Evolutionary conservation across 2,329 filamentous ascomycete genomes (phyloP), one percentile per base, ranked within the genome.

Genomic region (Colletotrichum lupini): DNA sequence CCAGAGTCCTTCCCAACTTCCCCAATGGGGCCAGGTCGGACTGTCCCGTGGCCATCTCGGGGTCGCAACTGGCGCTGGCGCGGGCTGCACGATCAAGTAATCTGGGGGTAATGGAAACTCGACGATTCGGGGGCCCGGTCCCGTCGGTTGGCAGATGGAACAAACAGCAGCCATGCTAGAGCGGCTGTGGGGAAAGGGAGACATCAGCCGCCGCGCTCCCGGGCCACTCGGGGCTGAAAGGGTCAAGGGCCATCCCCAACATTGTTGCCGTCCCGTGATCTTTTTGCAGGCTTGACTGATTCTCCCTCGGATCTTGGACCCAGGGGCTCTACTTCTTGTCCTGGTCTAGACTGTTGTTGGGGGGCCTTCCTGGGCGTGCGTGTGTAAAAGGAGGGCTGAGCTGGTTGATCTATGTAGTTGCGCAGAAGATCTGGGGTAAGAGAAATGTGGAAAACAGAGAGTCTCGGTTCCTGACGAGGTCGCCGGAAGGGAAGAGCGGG

Each of bases 51-150:
- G 56, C 59, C 69, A 26, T 56, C n/a, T 22, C 24, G 63, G 24
- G 35, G 26, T 58, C 63, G 63, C 35, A 58, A 58, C 49, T 49
- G 35, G 42, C 42, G 42, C 19, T 49, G 37, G 52, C 59, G 58
- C 24, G 30, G 30, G 61, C 70, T 71, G 75, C 74, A 75, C 71
- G 66, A 75, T 75, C 71, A 75, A 75, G 75, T 75, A 76, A 76
- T 74, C 60, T 74, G 75, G 74, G 75, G 75, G 75, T 76, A 76
- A 76, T 76, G 65, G 68, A 76, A 76, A 76, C 74, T 68, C 28
- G 56, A 56, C 14, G 16, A 22, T 65, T 56, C 42, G 53, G 62
- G 68, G 53, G 6, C 46, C 67, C 49, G 61, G 53, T n/a, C 35
- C 67, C 65, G 67, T 22, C 19, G 42, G 42, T 22, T 42, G 37